Evolutionary conservation across 495 filamentous ascomycete genomes (phyloP).

Genomic region (Hapsidospora chrysogenum): DNA sequence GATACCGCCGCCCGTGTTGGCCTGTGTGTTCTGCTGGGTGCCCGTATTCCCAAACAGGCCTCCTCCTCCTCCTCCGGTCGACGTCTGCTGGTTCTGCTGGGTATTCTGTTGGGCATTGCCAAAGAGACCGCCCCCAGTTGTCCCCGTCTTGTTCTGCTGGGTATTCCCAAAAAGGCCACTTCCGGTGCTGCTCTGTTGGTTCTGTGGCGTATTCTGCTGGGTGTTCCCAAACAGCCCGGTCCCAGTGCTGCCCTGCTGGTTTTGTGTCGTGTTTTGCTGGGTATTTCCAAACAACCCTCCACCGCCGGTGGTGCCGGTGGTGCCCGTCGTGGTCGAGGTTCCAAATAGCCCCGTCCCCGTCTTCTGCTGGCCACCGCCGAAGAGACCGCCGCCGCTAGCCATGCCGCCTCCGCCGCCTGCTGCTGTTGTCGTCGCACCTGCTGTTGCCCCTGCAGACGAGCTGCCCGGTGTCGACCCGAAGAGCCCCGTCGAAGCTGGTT

Average conservation of each 20-base stretch:
- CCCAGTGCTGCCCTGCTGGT: neutral
- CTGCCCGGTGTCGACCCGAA: too few species aligned
- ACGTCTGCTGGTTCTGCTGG: slow-evolving; percentile 5
- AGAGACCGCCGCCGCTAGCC: slow-evolving; percentile 26
- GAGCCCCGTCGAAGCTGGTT: slow-evolving; percentile 17
- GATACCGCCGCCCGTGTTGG: slow-evolving; percentile 12
- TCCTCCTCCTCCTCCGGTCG: slow-evolving; percentile 12
- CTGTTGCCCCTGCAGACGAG: too few species aligned
- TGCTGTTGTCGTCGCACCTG: too few species aligned
- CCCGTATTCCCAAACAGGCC: slow-evolving; percentile 17
- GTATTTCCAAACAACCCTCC: neutral
- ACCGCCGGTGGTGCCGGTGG: neutral
- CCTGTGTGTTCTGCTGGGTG: slow-evolving; percentile 7
- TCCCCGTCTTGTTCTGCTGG: slow-evolving; percentile 16
- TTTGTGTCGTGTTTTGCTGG: neutral
- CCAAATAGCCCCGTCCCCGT: slow-evolving; percentile 3
- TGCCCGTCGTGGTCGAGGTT: slow-evolving; percentile 7
- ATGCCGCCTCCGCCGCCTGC: neutral
- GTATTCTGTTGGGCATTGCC: too few species aligned
- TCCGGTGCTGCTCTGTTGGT: neutral
- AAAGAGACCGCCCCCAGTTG: slow-evolving; percentile 11
- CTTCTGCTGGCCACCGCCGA: slow-evolving; percentile 15
- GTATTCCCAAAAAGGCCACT: slow-evolving; percentile 4
- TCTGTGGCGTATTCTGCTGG: too few species aligned
- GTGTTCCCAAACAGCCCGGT: too few species aligned